Percentiles rank a stretch among this genome's conserved stretches.
These are phyloP conservation scores for Chenopodium suecicum DNA, from an alignment of 148 eudicot species.

Conservation along the genomic window DNA sequence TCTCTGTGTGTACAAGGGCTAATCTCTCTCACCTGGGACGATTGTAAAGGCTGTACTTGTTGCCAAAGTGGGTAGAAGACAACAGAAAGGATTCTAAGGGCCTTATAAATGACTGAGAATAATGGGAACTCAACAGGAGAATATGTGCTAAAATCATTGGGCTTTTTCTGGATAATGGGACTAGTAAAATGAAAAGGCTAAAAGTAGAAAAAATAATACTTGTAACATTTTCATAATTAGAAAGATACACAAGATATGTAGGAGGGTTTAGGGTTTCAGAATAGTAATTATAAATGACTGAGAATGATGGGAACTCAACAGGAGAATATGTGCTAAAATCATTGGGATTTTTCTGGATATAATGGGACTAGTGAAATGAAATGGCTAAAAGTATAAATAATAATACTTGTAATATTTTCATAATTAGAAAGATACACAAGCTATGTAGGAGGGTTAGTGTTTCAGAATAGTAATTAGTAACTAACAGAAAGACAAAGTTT, in stretches of 20 bases:
- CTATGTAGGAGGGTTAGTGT: not conserved
- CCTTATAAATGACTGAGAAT: not conserved
- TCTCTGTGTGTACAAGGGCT: not conserved
- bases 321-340: not conserved
- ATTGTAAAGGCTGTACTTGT: not conserved
- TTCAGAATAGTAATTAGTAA: not conserved
- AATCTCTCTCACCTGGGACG: not conserved
- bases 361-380: not conserved
- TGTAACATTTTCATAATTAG: not conserved
- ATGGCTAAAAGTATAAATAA: not conserved
- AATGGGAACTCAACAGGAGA: not conserved
- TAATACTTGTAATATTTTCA: no score
- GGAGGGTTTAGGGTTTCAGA: not conserved
- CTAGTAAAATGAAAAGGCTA: not conserved
- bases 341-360: not conserved
- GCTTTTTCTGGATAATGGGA: not conserved
- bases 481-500: not conserved
- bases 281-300: no score
- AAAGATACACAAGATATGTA: not conserved
- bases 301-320: not conserved
- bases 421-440: not conserved
- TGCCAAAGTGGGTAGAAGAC: not conserved
- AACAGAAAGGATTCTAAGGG: not conserved
- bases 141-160: not conserved
- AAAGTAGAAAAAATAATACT: not conserved